phyloP scores from a whole-genome alignment of 2,329 filamentous ascomycete genomes.

The Sporothrix curviconia region DNA sequence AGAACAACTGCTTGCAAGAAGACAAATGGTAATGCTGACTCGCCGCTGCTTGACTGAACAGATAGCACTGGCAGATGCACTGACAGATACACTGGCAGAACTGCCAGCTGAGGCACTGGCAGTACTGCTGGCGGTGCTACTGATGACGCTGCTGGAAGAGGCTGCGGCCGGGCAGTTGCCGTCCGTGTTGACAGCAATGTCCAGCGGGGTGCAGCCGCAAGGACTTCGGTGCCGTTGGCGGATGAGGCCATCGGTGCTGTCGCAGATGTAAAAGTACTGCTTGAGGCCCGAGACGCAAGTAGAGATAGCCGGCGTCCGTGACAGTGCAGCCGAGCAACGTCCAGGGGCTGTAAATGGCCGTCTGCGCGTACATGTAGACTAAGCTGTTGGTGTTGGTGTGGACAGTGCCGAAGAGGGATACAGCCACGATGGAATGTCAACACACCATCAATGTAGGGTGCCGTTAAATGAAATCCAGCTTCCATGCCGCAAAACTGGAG shows the following conservation, averaged over 20 bases:
- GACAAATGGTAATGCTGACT: too few species aligned
- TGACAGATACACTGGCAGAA: too few species aligned
- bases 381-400: constrained; percentile 20
- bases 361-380: constrained; percentile 18
- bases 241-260: not conserved
- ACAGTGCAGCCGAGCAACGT: constrained; percentile 12
- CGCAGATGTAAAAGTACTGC: not conserved
- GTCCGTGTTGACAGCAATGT: not conserved
- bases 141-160: too few species aligned
- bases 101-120: too few species aligned
- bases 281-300: not conserved
- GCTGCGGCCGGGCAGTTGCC: too few species aligned
- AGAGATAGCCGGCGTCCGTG: not conserved
- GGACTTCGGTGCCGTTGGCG: not conserved
- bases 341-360: constrained; percentile 8
- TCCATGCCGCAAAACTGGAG: not conserved
- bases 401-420: constrained; percentile 8
- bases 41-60: too few species aligned
- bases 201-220: not conserved
- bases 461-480: not conserved
- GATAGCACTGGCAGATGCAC: too few species aligned
- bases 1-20: too few species aligned
- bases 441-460: too few species aligned
- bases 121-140: too few species aligned
- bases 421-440: too few species aligned